Base-by-base conservation (phyloP, 2,329 filamentous ascomycete genomes). In the Zymoseptoria tritici region DNA sequence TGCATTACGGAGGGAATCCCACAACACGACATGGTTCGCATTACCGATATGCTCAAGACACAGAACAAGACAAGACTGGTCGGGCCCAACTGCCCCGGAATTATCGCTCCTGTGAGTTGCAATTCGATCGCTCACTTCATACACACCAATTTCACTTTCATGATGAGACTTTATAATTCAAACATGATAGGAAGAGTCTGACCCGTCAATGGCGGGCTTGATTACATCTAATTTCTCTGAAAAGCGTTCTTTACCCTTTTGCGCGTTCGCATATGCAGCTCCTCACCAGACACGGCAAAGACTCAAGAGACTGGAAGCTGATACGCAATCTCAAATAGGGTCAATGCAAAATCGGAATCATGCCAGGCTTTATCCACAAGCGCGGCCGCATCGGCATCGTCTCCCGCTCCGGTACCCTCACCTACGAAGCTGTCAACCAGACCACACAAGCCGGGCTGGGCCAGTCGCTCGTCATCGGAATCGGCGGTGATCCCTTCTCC, bases 341-440 rank as follows among this genome's bases (percentile, higher is more conserved):
- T 71, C 93, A 96, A 85, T 99, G 94, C 86, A 99, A 99, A 83
- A 97, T 99, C 74, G 94, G 94, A 75, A 99, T 99, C 81, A 97
- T 99, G 94, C 91, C 94, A 67, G 94, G 94, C 72, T 97, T 97
- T 84, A 97, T 99, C 81, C 94, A 99, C 87, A 97, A 97, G 86
- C 91, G 92, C 78, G 94, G 94, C 72, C 92, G 94, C 77, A 92
- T 99, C 75, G 94, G 94, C 74, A 97, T 99, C 77, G 94, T 99
- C 78, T 97, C 92, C 71, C 90, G 94, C 72, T 97, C 94, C 74
- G 94, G 94, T 73, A 99, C 94, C 69, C 87, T 99, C 66, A 99
- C 94, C 74, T 99, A 99, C 83, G 94, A 99, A 83, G 94, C 94
- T 74, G 94, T 99, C 80, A 97, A 97, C 85, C 94, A 99, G 82